Percentiles rank a stretch among this genome's conserved stretches.
Conservation (phyloP, 805 yeast genomes). For the Huiozyma naganishii region DNA sequence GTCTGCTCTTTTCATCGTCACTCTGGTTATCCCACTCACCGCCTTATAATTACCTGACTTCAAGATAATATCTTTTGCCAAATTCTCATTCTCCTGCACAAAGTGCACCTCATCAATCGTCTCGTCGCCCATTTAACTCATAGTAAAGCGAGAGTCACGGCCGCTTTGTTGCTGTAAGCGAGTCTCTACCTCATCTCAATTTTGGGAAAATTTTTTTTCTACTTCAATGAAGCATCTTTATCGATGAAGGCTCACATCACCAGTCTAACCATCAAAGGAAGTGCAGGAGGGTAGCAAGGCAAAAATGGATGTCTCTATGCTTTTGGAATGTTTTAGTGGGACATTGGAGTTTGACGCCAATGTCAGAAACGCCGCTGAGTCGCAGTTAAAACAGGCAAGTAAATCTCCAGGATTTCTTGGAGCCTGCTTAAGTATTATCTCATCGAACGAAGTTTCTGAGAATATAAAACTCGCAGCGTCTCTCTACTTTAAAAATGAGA, state of each 20-base stretch:
- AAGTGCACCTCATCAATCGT: background rate
- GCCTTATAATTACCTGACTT: conserved; percentile 42
- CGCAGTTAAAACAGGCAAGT: conserved; percentile 47
- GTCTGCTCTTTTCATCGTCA: conserved; percentile 84
- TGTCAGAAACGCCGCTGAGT: conserved; percentile 60
- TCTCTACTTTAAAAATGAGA: conserved; percentile 69
- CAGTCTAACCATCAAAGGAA: too few species aligned
- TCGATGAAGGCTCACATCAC: too few species aligned
- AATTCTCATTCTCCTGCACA: background rate
- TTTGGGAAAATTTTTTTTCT: too few species aligned
- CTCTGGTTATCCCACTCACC: conserved; percentile 84
- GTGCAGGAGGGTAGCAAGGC: too few species aligned
- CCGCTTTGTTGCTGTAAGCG: too few species aligned
- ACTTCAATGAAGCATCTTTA: too few species aligned
- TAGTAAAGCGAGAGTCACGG: conserved; percentile 6
- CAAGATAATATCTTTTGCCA: background rate
- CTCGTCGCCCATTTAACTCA: background rate
- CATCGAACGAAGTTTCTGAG: conserved; percentile 38
- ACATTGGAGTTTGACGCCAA: conserved; percentile 60
- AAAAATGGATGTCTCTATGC: conserved; percentile 54
- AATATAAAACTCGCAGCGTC: conserved; percentile 64
- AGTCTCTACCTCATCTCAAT: too few species aligned
- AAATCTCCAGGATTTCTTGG: conserved; percentile 61
- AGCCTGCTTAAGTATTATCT: conserved; percentile 69
- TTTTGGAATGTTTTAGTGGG: conserved; percentile 69